Evolutionary conservation across 305 asterid genomes (phyloP), one percentile per base, ranked within the genome.

Genomic region (Fraxinus dipetala): DNA sequence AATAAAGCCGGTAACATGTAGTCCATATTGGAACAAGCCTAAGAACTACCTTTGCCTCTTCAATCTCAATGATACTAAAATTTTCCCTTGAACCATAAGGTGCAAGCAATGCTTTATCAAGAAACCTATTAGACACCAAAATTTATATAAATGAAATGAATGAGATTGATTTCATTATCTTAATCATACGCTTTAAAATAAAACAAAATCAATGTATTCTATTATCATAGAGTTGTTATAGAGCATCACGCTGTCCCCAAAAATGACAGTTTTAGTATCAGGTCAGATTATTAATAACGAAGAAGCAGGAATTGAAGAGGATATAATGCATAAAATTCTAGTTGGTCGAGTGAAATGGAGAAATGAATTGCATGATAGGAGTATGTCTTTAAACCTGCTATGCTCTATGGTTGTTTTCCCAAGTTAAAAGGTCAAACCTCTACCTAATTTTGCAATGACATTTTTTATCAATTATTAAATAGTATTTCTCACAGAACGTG

Each of bases 1-100:
- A 87, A 91, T 43, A 91, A 83, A 24, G 89, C 86, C 3, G 83
- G 5, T 22, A 59, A 2, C 86, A 79, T 59, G 88, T 34, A 14
- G 59, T 84, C 83, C 88, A 88, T 77, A 88, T 26, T 20, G 91
- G 86, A 43, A 79, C 38, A 43, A 88, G 22, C 51, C 82, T 79
- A 6, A 75, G 26, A 45, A 88, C 75, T 18, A 81, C 65, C 54
- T 79, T 86, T 43, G 84, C 88, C 51, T 83, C 85, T 76, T 84
- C 87, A 7, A 78, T 78, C 59, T 86, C 87, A 14, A 6, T 54
- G 6, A 38, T 72, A 69, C 74, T 76, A 28, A 69, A 51, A 51
- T 82, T 16, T 48, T 80, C 84, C 10, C 28, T 4, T 6, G 67
- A 76, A 14, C 79, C 80, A 9, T 61, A 81, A 6, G 85, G 78